These are phyloP conservation scores for Dictyostelium discoideum DNA, from an alignment of 78 protist genomes.

Conservation along the genomic window DNA sequence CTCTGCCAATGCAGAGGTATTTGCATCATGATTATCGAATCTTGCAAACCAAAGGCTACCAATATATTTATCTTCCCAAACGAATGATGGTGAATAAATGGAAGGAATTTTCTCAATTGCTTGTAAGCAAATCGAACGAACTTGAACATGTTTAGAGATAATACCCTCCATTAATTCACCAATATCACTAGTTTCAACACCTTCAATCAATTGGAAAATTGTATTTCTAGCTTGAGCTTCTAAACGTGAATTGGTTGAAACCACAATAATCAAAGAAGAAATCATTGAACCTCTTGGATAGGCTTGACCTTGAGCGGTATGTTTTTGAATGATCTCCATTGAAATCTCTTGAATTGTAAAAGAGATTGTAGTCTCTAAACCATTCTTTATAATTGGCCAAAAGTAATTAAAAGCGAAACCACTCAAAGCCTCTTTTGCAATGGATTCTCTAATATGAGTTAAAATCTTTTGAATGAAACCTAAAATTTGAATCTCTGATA, in stretches of 20 bases:
- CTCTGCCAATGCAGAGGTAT: slow-evolving; percentile 34
- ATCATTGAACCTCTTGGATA: slow-evolving; percentile 83
- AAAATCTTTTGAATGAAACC: slow-evolving; percentile 30
- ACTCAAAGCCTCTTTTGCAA: background rate
- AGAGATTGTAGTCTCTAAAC: slow-evolving; percentile 53
- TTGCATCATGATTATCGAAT: slow-evolving; percentile 19
- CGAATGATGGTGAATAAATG: slow-evolving; percentile 29
- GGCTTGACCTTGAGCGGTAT: slow-evolving; percentile 42
- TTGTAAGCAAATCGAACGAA: slow-evolving; percentile 53
- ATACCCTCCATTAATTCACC: slow-evolving; percentile 57
- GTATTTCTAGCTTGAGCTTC: slow-evolving; percentile 39
- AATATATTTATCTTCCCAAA: slow-evolving; percentile 42
- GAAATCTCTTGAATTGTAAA: slow-evolving; percentile 78
- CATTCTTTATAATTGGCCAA: slow-evolving; percentile 73
- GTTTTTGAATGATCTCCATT: slow-evolving; percentile 67
- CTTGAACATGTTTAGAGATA: slow-evolving; percentile 60
- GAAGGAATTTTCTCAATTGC: slow-evolving; percentile 79
- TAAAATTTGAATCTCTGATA: slow-evolving; percentile 50
- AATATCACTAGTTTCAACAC: slow-evolving; percentile 62
- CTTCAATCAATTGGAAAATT: slow-evolving; percentile 53
- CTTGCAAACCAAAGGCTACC: slow-evolving; percentile 77
- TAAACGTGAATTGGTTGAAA: slow-evolving; percentile 41
- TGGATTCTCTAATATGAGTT: background rate
- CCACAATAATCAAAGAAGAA: slow-evolving; percentile 61
- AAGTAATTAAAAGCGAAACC: slow-evolving; percentile 43